A percentile compares a stretch with the other conserved stretches of the same genome.
These are phyloP conservation scores for Candida anutae DNA, from an alignment of 1,139 yeast species.

Conservation along the genomic window DNA sequence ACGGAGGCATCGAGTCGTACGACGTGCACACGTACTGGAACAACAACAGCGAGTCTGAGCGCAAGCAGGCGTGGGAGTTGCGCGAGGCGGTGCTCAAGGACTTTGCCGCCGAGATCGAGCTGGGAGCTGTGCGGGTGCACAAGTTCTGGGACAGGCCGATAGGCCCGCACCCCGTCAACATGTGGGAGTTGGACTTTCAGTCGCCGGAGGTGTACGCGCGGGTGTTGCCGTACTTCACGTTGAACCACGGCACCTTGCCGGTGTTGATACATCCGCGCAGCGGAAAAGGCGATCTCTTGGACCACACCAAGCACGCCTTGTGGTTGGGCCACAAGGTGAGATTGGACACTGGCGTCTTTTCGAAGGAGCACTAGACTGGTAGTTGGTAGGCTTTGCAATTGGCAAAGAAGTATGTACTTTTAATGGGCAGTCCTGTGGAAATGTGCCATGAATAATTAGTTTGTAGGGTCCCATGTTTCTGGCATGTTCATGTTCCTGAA, in stretches of 20 bases:
- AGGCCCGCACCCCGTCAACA: slow-evolving; percentile 50
- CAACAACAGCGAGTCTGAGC: slow-evolving; percentile 26
- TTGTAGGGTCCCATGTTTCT: not conserved
- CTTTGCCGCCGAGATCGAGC: slow-evolving; percentile 37
- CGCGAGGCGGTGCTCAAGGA: slow-evolving; percentile 34
- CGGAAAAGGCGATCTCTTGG: slow-evolving; percentile 30
- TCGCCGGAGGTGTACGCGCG: slow-evolving; percentile 20
- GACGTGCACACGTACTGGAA: slow-evolving; percentile 53
- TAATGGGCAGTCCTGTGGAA: not conserved
- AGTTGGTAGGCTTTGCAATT: no score
- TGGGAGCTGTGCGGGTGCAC: slow-evolving; percentile 36
- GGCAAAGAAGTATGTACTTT: no score
- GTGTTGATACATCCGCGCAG: slow-evolving; percentile 50
- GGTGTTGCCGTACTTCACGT: slow-evolving; percentile 31
- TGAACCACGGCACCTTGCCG: slow-evolving; percentile 43
- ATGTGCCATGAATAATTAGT: not conserved
- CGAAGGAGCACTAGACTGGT: slow-evolving; percentile 1
- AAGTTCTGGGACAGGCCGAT: slow-evolving; percentile 43
- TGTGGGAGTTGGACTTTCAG: slow-evolving; percentile 37
- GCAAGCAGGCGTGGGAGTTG: slow-evolving; percentile 28
- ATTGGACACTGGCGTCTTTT: slow-evolving; percentile 7
- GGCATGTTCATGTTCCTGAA: no score
- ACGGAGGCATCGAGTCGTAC: slow-evolving; percentile 31
- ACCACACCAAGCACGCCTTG: slow-evolving; percentile 45
- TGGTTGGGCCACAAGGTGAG: slow-evolving; percentile 43